phyloP scores from a whole-genome alignment of 2,329 filamentous ascomycete species.

The Fusarium pseudoanthophilum region DNA sequence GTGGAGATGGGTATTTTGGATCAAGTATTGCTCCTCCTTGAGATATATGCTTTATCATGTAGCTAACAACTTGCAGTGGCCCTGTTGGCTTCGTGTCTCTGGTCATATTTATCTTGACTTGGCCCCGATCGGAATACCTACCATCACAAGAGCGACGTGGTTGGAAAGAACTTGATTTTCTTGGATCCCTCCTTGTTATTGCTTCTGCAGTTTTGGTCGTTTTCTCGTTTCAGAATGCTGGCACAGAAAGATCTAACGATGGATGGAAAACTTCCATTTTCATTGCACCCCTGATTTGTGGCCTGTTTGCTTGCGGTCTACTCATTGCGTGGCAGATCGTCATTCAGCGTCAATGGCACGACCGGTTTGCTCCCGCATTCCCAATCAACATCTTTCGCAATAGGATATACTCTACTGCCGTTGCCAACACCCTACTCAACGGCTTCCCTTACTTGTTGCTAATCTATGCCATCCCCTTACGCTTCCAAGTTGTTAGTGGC shows the following conservation, averaged over 20 bases:
- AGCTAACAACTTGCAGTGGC: conserved; percentile 51
- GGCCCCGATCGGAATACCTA: conserved; percentile 59
- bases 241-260: conserved; percentile 45
- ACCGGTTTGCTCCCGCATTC: conserved; percentile 54
- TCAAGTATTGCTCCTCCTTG: conserved; percentile 57
- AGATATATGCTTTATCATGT: not conserved
- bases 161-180: conserved; percentile 63
- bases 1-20: conserved; percentile 69
- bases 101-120: conserved; percentile 59
- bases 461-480: conserved; percentile 61
- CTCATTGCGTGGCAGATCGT: conserved; percentile 47
- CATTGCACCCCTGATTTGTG: conserved; percentile 46
- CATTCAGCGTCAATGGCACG: conserved; percentile 40
- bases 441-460: conserved; percentile 63
- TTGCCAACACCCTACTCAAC: conserved; percentile 58
- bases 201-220: conserved; percentile 65
- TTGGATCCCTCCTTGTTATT: conserved; percentile 65
- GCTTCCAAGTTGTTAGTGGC: conserved; percentile 61
- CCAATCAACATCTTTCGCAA: conserved; percentile 61
- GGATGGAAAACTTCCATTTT: conserved; percentile 57
- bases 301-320: conserved; percentile 44
- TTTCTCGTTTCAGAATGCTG: conserved; percentile 66
- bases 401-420: conserved; percentile 56
- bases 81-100: conserved; percentile 61
- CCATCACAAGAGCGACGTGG: conserved; percentile 51